Percentiles rank a stretch among this genome's conserved stretches.
These are phyloP conservation scores for Lentinula sp. DNA, from an alignment of 768 basidiomycete species.

Conservation along the genomic window DNA sequence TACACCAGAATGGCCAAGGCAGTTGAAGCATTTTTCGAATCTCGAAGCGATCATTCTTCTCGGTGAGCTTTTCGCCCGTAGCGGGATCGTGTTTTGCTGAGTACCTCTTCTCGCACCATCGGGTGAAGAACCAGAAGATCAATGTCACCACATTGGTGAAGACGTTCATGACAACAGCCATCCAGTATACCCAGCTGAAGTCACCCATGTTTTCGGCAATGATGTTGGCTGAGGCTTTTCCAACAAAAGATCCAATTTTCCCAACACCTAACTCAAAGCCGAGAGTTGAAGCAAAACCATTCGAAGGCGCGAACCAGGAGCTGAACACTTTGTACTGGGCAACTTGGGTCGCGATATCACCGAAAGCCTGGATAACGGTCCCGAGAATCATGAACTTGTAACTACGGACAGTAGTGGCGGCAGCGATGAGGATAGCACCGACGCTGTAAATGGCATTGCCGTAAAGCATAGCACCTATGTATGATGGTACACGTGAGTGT, in stretches of 20 bases:
- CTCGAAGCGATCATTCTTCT: not conserved
- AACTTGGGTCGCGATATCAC: not conserved
- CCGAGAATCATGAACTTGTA: not conserved
- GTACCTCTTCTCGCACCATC: not conserved
- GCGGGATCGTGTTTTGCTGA: not conserved
- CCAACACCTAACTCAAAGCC: not conserved
- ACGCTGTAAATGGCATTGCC: not conserved
- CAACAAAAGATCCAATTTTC: not conserved
- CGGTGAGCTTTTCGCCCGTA: not conserved
- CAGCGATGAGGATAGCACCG: not conserved
- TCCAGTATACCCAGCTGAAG: not conserved
- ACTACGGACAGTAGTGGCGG: not conserved
- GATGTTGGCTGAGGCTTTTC: not conserved
- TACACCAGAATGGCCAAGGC: not conserved
- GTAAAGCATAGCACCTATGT: not conserved
- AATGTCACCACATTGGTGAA: not conserved
- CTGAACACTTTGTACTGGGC: not conserved
- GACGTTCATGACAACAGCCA: not conserved
- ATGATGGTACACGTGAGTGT: not conserved
- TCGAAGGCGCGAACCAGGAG: not conserved
- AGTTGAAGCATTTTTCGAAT: not conserved
- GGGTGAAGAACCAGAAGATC: not conserved
- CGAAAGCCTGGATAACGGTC: not conserved
- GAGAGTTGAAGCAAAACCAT: not conserved
- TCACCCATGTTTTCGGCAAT: not conserved